A percentile compares a stretch with the other conserved stretches of the same genome.
phyloP scores from a whole-genome alignment of 2,329 filamentous ascomycete species.

The Colletotrichum gigasporum region DNA sequence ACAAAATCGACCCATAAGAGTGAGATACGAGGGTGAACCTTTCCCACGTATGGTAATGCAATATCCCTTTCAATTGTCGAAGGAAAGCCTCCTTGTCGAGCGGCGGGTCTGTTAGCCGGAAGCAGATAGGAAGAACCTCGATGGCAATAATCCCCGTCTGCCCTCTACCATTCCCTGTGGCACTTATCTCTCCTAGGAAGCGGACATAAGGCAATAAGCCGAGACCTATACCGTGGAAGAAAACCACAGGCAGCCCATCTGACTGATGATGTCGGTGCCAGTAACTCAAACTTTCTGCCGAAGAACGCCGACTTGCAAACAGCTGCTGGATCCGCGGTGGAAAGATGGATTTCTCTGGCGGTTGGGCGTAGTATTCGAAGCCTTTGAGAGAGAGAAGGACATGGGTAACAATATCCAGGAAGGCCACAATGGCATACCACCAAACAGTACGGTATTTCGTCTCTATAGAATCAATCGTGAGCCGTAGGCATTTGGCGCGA shows the following conservation, averaged over 20 bases:
- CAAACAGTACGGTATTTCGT: constrained; percentile 68
- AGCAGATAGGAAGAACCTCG: constrained; percentile 68
- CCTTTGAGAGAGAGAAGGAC: constrained; percentile 53
- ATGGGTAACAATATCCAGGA: constrained; percentile 62
- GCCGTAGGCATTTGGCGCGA: constrained; percentile 62
- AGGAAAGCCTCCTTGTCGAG: constrained; percentile 38
- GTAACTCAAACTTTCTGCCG: constrained; percentile 67
- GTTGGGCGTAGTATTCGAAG: constrained; percentile 61
- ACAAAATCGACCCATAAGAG: constrained; percentile 64
- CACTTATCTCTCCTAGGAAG: constrained; percentile 60
- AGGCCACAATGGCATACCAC: constrained; percentile 69
- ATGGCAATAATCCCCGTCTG: constrained; percentile 68
- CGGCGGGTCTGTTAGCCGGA: constrained; percentile 61
- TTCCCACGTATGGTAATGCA: constrained; percentile 38
- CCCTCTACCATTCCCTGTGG: too few relatives aligned
- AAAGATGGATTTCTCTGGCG: constrained; percentile 36
- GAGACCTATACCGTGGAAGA: constrained; percentile 70
- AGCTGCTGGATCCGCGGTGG: constrained; percentile 29
- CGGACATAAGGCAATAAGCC: constrained; percentile 65
- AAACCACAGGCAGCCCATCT: constrained; percentile 64
- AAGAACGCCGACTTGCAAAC: constrained; percentile 61
- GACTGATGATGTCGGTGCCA: constrained; percentile 69
- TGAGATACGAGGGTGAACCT: constrained; percentile 70
- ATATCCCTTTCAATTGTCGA: constrained; percentile 8
- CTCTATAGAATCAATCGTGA: constrained; percentile 70